A percentile compares a stretch with the other conserved stretches of the same genome.
These are phyloP conservation scores for Cyclotella baltica DNA, from an alignment of 108 stramenopile genomes.

Conservation along the genomic window DNA sequence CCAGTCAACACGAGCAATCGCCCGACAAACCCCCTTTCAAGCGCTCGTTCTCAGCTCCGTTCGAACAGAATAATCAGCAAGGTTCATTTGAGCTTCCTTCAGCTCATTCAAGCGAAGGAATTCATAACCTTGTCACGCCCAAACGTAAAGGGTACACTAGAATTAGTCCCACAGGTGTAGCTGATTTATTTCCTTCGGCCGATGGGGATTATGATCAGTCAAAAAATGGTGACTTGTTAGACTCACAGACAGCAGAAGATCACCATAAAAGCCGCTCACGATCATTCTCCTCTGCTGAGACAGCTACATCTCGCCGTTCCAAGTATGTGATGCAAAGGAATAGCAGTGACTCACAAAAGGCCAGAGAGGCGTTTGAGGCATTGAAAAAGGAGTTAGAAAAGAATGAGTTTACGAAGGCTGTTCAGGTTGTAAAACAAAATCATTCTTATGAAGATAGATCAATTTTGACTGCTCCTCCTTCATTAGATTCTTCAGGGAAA, in stretches of 20 bases:
- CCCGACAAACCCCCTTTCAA: not conserved
- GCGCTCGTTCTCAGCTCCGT: not conserved
- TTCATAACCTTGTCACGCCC: not conserved
- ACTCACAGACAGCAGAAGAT: not conserved
- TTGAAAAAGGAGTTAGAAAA: conserved; percentile 17
- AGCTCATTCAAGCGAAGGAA: not conserved
- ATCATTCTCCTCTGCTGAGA: not conserved
- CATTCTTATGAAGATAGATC: not conserved
- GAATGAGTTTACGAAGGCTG: conserved; percentile 13
- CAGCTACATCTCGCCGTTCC: not conserved
- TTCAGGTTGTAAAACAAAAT: not conserved
- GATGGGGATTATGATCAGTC: not conserved
- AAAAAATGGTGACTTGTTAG: not conserved
- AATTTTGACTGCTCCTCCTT: not conserved
- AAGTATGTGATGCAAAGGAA: not conserved
- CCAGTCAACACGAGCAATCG: no score
- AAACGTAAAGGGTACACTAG: not conserved
- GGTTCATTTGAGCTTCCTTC: not conserved
- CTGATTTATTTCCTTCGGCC: not conserved
- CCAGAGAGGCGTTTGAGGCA: not conserved
- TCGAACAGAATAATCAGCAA: not conserved
- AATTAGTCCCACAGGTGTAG: not conserved
- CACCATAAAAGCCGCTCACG: not conserved
- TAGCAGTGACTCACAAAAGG: not conserved
- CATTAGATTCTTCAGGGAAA: no score